phyloP scores from a whole-genome alignment of 1,284 basidiomycete species.

The Moesziomyces parantarcticus region DNA sequence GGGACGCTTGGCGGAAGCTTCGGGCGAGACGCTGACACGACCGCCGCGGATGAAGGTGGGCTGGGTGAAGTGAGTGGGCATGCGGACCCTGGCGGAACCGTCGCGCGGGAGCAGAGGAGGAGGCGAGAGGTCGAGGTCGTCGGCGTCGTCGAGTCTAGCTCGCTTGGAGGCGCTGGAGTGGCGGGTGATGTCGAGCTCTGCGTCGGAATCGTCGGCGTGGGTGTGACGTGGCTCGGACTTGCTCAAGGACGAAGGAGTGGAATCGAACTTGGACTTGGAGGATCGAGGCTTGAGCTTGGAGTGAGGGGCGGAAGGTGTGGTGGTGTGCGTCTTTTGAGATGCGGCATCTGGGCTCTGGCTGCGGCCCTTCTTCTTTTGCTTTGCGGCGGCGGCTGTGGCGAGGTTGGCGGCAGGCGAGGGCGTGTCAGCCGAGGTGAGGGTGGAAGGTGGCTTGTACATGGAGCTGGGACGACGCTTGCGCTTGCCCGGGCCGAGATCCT shows the following conservation, averaged over 20 bases:
- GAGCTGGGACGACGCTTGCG: constrained; percentile 56
- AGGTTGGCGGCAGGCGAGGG: constrained; percentile 15
- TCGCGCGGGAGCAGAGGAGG: constrained; percentile 48
- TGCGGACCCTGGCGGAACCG: constrained; percentile 28
- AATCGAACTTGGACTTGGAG: constrained; percentile 21
- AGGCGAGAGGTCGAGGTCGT: constrained; percentile 39
- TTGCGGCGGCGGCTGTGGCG: constrained; percentile 16
- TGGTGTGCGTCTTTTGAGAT: constrained; percentile 18
- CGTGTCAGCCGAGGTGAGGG: constrained; percentile 46
- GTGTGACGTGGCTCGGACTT: not conserved
- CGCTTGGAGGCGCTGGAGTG: constrained; percentile 16
- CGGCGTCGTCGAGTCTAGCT: constrained; percentile 16
- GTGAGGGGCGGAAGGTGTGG: constrained; percentile 13
- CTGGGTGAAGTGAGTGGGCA: constrained; percentile 42
- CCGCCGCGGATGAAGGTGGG: constrained; percentile 50
- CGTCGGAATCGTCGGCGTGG: constrained; percentile 34
- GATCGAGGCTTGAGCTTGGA: constrained; percentile 25
- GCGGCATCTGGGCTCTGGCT: constrained; percentile 34
- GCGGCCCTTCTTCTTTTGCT: constrained; percentile 44
- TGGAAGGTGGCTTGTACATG: constrained; percentile 59
- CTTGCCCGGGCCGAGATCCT: constrained; percentile 46
- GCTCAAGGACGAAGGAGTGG: not conserved
- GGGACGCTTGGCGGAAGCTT: constrained; percentile 29
- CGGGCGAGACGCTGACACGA: constrained; percentile 46
- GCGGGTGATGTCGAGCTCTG: constrained; percentile 11